Conservation (phyloP, 768 basidiomycete genomes). For the Leucocoprinus birnbaumii region DNA sequence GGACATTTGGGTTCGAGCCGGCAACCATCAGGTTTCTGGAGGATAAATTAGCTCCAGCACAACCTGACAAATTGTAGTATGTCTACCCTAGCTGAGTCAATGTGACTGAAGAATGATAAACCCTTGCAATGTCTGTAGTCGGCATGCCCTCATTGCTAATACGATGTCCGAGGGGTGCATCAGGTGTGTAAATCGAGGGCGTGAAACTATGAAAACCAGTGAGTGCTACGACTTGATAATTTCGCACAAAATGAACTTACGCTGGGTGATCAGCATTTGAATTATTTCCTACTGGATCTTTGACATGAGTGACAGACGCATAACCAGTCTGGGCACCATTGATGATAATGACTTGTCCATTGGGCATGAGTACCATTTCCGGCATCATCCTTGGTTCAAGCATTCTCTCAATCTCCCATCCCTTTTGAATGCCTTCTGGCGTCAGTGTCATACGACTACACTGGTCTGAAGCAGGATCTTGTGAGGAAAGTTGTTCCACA, state of each 20-base stretch:
- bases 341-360: slow-evolving; percentile 40
- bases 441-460: slow-evolving; percentile 41
- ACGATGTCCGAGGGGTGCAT: slow-evolving; percentile 36
- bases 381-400: slow-evolving; percentile 36
- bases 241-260: slow-evolving; percentile 16
- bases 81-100: slow-evolving; percentile 52
- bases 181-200: slow-evolving; percentile 48
- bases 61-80: slow-evolving; percentile 15
- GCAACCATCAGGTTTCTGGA: slow-evolving; percentile 29
- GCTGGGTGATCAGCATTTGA: slow-evolving; percentile 30
- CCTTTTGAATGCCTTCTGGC: slow-evolving; percentile 35
- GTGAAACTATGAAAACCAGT: slow-evolving; percentile 21
- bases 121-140: slow-evolving; percentile 40
- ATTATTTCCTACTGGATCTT: slow-evolving; percentile 20
- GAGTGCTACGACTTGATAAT: background rate
- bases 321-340: slow-evolving; percentile 43
- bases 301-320: slow-evolving; percentile 34
- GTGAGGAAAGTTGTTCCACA: slow-evolving; percentile 30
- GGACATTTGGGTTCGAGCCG: slow-evolving; percentile 44
- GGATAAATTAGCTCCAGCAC: slow-evolving; percentile 11
- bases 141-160: slow-evolving; percentile 46
- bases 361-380: slow-evolving; percentile 37
- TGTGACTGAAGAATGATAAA: slow-evolving; percentile 63
- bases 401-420: slow-evolving; percentile 45
- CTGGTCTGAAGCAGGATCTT: slow-evolving; percentile 39